Base-by-base conservation (phyloP, 306 rosid genomes). In the Lagenaria siceraria region DNA sequence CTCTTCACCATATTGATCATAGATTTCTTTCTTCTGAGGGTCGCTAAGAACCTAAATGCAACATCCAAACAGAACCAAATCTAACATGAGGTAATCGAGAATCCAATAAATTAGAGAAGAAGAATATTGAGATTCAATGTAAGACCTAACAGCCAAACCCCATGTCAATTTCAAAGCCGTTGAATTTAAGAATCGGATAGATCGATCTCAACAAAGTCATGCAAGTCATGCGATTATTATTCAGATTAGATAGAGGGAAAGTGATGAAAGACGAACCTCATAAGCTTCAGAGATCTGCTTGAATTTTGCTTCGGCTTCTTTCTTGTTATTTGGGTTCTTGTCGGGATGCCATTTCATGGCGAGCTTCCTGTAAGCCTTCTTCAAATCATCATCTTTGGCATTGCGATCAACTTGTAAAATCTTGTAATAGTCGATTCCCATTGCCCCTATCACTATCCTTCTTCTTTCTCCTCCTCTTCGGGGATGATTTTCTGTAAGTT, bases 321-420 rank as follows among this genome's bases (percentile, higher is more conserved):
- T 87, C 46, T 88, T 88, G 74, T 87, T 85, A 78, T 58, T 84
- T 19, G 90, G 89, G 60, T 90, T 88, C 82, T 90, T 90, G 22
- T 90, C 96, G n/a, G 92, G 96, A 53, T 90, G 96, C 92, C 93
- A 90, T 62, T 85, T 87, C 93, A 90, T 88, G 42, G 91, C 93
- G 35, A 90, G 91, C 83, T 90, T 90, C 33, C 93, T 83, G 54
- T 88, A 88, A 61, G 93, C 91, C 62, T 88, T 88, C 81, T 90
- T 88, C 87, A 88, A 78, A 19, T 90, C 96, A 1, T 90, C 93
- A 0, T 90, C 93, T 49, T 69, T 90, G 7, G 91, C 92, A 78
- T 63, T 85, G 78, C 78, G 87, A 64, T 90, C 93, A 31, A 88
- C 90, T 82, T 90, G 87, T 85, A 90, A 80, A 65, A 84, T 27